phyloP scores from a whole-genome alignment of 202 grass and related monocot species.

The Brachypodium distachyon region DNA sequence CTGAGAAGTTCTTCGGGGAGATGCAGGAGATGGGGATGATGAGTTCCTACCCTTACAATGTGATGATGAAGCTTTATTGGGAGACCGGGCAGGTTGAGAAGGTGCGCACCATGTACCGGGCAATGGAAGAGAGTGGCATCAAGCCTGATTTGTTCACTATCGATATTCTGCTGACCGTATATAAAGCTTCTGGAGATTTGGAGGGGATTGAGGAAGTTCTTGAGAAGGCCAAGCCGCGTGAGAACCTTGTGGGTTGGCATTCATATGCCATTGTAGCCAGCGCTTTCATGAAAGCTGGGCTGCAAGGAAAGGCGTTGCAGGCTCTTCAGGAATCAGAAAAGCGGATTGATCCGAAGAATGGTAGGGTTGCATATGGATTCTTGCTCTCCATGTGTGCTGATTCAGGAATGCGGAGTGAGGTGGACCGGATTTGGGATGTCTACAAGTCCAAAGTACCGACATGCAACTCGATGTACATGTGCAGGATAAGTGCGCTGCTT shows the following conservation, averaged over 20 bases:
- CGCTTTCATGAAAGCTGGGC: slow-evolving; percentile 39
- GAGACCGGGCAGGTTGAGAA: slow-evolving; percentile 44
- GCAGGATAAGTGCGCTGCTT: slow-evolving; percentile 47
- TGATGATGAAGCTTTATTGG: slow-evolving; percentile 67
- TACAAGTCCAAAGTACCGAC: slow-evolving; percentile 44
- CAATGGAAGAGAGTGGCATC: slow-evolving; percentile 60
- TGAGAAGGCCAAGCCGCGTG: slow-evolving; percentile 33
- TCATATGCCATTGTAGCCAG: slow-evolving; percentile 35
- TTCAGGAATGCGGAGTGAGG: slow-evolving; percentile 37
- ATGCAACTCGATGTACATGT: slow-evolving; percentile 55
- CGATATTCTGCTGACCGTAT: slow-evolving; percentile 19
- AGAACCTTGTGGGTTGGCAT: slow-evolving; percentile 55
- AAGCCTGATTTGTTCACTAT: slow-evolving; percentile 49
- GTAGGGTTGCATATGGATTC: slow-evolving; percentile 39
- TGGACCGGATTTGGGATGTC: slow-evolving; percentile 51
- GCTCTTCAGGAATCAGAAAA: slow-evolving; percentile 53
- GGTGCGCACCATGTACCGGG: slow-evolving; percentile 34
- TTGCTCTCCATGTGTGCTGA: slow-evolving; percentile 42
- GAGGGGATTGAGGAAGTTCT: slow-evolving; percentile 46
- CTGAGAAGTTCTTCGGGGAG: slow-evolving; percentile 52
- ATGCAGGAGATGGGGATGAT: slow-evolving; percentile 43
- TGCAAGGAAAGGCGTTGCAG: slow-evolving; percentile 26
- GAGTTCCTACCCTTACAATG: slow-evolving; percentile 38
- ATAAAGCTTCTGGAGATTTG: slow-evolving; percentile 36
- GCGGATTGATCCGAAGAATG: slow-evolving; percentile 18